Conservation (phyloP, 495 filamentous ascomycete species). For the Articulospora tetracladia region DNA sequence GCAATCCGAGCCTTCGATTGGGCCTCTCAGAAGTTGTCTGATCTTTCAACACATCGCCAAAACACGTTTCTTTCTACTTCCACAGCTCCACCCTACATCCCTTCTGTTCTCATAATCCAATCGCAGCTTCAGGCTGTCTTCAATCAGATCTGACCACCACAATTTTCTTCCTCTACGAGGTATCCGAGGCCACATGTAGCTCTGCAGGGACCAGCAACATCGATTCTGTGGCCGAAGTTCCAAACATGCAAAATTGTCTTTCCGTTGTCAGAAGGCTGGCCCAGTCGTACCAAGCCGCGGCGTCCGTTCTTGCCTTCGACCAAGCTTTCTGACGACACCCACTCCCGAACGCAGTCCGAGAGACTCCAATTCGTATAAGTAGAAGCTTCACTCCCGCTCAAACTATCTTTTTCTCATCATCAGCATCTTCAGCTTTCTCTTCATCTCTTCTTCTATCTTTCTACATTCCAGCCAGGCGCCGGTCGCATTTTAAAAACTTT, state of each 20-base stretch:
- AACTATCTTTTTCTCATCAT: slow-evolving; percentile 20
- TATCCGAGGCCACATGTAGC: not conserved
- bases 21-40: not conserved
- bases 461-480: slow-evolving; percentile 20
- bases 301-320: slow-evolving; percentile 15
- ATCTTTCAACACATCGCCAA: not conserved
- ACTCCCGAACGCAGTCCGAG: not conserved
- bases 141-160: not conserved
- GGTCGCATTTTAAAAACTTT: slow-evolving; percentile 19
- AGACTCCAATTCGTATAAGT: slow-evolving; percentile 14
- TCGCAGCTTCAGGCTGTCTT: not conserved
- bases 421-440: slow-evolving; percentile 17
- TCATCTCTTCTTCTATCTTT: slow-evolving; percentile 16
- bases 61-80: not conserved
- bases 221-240: slow-evolving; percentile 1
- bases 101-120: slow-evolving; percentile 8
- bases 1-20: not conserved
- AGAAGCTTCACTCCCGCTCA: slow-evolving; percentile 12
- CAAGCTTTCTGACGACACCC: slow-evolving; percentile 6
- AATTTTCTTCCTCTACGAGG: not conserved
- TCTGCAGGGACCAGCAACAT: not conserved
- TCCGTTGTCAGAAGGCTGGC: slow-evolving; percentile 1
- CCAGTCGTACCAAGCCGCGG: slow-evolving; percentile 16
- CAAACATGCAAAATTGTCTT: slow-evolving; percentile 8
- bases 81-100: not conserved